These are phyloP conservation scores for Aotearoamyces nothofagi DNA, from an alignment of 2,329 filamentous ascomycete genomes.

Conservation along the genomic window DNA sequence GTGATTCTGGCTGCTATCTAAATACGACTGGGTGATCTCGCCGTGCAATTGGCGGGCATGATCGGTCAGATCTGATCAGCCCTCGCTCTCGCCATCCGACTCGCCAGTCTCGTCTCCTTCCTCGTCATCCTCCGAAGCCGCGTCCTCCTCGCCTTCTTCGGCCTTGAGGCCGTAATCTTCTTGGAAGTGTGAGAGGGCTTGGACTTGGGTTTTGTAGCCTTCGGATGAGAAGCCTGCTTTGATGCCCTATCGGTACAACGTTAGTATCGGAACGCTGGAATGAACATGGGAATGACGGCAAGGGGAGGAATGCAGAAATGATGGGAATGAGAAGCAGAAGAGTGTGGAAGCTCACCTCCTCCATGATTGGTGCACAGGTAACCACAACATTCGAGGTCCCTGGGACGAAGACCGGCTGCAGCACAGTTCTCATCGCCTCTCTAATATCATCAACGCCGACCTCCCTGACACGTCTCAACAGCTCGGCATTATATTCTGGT, in stretches of 20 bases:
- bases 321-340: too few species aligned
- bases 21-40: too few species aligned
- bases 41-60: too few species aligned
- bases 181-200: slow-evolving; percentile 64
- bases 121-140: slow-evolving; percentile 19
- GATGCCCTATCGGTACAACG: slow-evolving; percentile 42
- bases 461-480: slow-evolving; percentile 61
- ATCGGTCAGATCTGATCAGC: too few species aligned
- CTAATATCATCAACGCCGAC: slow-evolving; percentile 68
- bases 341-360: slow-evolving; percentile 52
- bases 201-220: slow-evolving; percentile 67
- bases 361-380: slow-evolving; percentile 74
- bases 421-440: slow-evolving; percentile 54
- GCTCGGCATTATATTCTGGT: slow-evolving; percentile 61
- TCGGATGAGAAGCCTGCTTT: slow-evolving; percentile 57
- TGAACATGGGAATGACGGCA: too few species aligned
- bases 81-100: slow-evolving; percentile 10
- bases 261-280: too few species aligned
- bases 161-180: slow-evolving; percentile 74
- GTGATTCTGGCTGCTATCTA: too few species aligned
- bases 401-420: slow-evolving; percentile 69
- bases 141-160: slow-evolving; percentile 39
- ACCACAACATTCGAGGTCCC: slow-evolving; percentile 73
- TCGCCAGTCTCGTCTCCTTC: slow-evolving; percentile 13
- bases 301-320: too few species aligned